Evolutionary conservation across 176 grass and related monocot species (phyloP), one percentile per base, ranked within the genome.

Genomic region (Rhipidocladum racemiflorum): DNA sequence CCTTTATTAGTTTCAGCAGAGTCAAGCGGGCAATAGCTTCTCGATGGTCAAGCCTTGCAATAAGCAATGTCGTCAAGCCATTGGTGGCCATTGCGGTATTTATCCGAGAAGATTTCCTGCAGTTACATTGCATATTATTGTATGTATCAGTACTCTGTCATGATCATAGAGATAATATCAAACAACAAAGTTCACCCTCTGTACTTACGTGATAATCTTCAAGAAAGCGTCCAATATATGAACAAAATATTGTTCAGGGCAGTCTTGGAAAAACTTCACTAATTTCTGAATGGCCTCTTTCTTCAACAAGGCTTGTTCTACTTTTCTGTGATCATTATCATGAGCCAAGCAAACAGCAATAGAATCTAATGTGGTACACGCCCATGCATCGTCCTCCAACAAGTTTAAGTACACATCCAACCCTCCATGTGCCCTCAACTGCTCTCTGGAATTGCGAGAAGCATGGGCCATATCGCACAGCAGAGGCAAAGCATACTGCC

Each of bases 391-490:
- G 61, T 99, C 96, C 53, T 91, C 92, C 76, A 99, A 81, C 35
- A 99, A 72, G 83, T 92, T 90, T 61, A 99, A 86, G 87, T 95
- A 99, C 68, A 93, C 96, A 79, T 93, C 91, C 59, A 99, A 83
- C 46, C 96, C 96, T 86, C 96, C 96, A 68, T 99, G 96, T 68
- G 89, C 91, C 75, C 96, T 90, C 76, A 99, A 75, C 80, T 99
- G 96, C 76, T 99, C 96, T 74, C 96, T 91, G 18, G 92, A 93
- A 79, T 99, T 95, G 70, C 96, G 88, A 84, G 96, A 99, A 78
- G 96, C 96, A 29, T 99, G 96, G 2, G 96, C 96, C 96, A 99
- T 99, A 88, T 99, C 96, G 28, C 96, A 99, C 79, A 99, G 83
- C 23, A 99, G 61, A 62, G 96, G 96, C 82, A 99, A 67, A 44